Conservation (phyloP, 169 alveolate species). For the Cytauxzoon felis region DNA sequence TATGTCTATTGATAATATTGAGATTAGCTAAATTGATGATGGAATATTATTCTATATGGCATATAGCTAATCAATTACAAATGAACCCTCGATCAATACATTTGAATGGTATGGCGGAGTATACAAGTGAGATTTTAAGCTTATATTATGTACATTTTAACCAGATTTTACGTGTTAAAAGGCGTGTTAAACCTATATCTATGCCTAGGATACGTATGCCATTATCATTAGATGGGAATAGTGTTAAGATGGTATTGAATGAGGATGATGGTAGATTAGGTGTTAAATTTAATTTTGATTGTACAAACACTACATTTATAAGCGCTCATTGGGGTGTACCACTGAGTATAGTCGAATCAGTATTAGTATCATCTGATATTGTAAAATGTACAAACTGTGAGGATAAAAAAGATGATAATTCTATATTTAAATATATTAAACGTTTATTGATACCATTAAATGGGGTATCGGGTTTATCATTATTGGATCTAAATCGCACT, state of each 20-base stretch:
- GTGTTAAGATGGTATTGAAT: conserved; percentile 1
- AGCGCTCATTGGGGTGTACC: conserved; percentile 69
- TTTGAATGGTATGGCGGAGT: conserved; percentile 52
- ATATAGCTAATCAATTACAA: conserved; percentile 6
- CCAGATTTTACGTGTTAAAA: conserved; percentile 8
- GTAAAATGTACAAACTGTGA: neutral
- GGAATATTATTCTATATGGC: conserved; percentile 30
- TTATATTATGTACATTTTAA: conserved; percentile 41
- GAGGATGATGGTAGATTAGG: neutral
- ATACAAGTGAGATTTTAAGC: conserved; percentile 15
- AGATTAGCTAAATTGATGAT: conserved; percentile 15
- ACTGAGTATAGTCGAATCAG: conserved; percentile 9
- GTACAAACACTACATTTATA: conserved; percentile 45
- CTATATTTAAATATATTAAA: neutral
- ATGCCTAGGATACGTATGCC: conserved; percentile 55
- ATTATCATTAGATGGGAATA: conserved; percentile 16
- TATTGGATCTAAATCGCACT: conserved; percentile 9
- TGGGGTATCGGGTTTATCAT: neutral
- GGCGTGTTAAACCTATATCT: conserved; percentile 20
- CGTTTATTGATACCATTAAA: neutral
- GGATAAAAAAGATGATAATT: neutral
- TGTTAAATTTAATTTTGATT: conserved; percentile 44
- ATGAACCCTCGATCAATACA: conserved; percentile 19
- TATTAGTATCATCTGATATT: neutral
- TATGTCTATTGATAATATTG: neutral